Base-by-base conservation (phyloP, 371 early-diverging fungal genomes). In the Actinomucor elegans region DNA sequence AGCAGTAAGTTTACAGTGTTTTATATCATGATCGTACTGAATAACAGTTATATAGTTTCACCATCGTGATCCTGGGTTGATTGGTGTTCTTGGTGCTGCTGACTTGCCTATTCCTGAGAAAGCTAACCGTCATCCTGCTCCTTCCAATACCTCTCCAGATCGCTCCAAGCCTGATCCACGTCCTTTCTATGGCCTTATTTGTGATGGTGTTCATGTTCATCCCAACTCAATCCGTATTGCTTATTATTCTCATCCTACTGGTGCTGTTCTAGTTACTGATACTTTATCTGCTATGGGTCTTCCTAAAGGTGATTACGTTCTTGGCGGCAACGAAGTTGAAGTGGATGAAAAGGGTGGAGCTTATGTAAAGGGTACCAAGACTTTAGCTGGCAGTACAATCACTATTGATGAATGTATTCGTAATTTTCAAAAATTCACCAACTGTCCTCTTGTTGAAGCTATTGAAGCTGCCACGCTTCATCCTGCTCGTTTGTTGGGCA, bases 391-490 rank as follows among this genome's bases (percentile, higher is more conserved):
- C 52, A 84, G 85, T 27, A 87, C 86, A 5, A 73, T 84, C 29
- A 84, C 88, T 1, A 82, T 93, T 57, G 84, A 87, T 38, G 80
- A 81, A 35, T 90, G 91, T 56, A 83, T 92, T 28, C 83, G 84
- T 45, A 92, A 92, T 59, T 90, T 93, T 66, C 80, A 81, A 49
- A 73, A 77, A 47, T 93, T 89, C 66, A 91, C 94, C 5, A 87
- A 87, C 14, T 91, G 91, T 47, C 78, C 82, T 8, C 52, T 83
- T 18, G 89, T 91, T 20, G 91, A 93, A 64, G 94, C 92, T 12
- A 67, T 93, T 43, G 92, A 93, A 57, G 90, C 90, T 21, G 94
- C 91, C 5, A 92, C 92, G 0, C 57, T 92, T 47, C 90, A 91
- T 57, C 92, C 94, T 3, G 94, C 94, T 12, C 79, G 83, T 53